Conservation (phyloP, 768 basidiomycete genomes). For the Clavulina sp. region DNA sequence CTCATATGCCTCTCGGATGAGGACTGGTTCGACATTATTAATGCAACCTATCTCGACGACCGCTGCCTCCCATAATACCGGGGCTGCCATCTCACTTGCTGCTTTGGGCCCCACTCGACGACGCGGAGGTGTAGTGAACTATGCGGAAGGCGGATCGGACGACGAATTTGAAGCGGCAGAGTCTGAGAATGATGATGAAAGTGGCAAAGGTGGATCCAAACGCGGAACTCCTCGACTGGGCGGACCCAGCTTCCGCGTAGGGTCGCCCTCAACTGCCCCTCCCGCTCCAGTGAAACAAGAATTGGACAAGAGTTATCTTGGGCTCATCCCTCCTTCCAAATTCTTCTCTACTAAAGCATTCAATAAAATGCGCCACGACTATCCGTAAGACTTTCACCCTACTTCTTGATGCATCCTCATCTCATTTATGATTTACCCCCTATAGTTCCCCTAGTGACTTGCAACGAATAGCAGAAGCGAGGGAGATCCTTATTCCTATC, state of each 20-base stretch:
- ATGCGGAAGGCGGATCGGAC: constrained; percentile 69
- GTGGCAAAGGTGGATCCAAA: constrained; percentile 23
- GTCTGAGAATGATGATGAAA: constrained; percentile 69
- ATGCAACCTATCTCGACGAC: constrained; percentile 64
- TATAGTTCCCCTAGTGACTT: constrained; percentile 41
- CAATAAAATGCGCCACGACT: constrained; percentile 45
- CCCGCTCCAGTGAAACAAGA: constrained; percentile 27
- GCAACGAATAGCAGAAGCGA: constrained; percentile 38
- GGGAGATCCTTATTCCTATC: constrained; percentile 62
- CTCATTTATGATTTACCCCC: constrained; percentile 2
- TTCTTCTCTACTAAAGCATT: constrained; percentile 49
- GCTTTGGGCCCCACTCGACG: constrained; percentile 22
- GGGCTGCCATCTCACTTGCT: constrained; percentile 14
- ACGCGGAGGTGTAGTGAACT: constrained; percentile 58
- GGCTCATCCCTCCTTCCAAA: constrained; percentile 62
- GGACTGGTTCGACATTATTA: constrained; percentile 76
- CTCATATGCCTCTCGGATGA: constrained; percentile 76
- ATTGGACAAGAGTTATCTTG: constrained; percentile 78
- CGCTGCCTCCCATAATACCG: constrained; percentile 17
- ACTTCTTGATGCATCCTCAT: constrained; percentile 6
- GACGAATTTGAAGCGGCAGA: constrained; percentile 55
- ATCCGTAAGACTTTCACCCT: constrained; percentile 40
- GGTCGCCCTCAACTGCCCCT: constrained; percentile 12
- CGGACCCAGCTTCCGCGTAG: constrained; percentile 20
- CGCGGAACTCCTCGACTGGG: constrained; percentile 23